phyloP scores from a whole-genome alignment of 169 alveolate genomes.

The Perkinsus marinus region DNA sequence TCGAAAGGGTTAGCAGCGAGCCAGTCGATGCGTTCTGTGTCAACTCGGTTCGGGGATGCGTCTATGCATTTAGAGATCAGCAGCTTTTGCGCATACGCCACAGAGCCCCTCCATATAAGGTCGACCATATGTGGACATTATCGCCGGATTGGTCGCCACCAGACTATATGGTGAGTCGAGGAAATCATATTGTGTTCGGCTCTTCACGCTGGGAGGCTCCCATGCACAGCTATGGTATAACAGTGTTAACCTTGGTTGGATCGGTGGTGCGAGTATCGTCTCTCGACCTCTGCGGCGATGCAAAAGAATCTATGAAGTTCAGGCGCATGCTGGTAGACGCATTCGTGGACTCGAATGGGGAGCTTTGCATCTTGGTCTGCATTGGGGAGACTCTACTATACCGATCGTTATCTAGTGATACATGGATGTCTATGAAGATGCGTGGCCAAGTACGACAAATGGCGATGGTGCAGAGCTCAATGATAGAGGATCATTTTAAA shows the following conservation, averaged over 20 bases:
- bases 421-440: background rate
- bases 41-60: background rate
- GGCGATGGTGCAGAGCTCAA: background rate
- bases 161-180: background rate
- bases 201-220: background rate
- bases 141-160: background rate
- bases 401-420: background rate
- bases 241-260: background rate
- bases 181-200: background rate
- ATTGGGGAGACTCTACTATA: background rate
- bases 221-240: background rate
- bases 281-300: background rate
- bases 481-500: background rate
- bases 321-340: background rate
- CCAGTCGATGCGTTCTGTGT: background rate
- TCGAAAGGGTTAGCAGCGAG: background rate
- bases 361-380: background rate
- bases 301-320: background rate
- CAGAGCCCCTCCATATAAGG: background rate
- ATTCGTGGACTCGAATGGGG: background rate
- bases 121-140: background rate
- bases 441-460: background rate
- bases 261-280: background rate
- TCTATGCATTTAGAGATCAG: background rate
- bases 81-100: background rate